Evolutionary conservation across 805 yeast species (phyloP).

Genomic region (Candida ficus): DNA sequence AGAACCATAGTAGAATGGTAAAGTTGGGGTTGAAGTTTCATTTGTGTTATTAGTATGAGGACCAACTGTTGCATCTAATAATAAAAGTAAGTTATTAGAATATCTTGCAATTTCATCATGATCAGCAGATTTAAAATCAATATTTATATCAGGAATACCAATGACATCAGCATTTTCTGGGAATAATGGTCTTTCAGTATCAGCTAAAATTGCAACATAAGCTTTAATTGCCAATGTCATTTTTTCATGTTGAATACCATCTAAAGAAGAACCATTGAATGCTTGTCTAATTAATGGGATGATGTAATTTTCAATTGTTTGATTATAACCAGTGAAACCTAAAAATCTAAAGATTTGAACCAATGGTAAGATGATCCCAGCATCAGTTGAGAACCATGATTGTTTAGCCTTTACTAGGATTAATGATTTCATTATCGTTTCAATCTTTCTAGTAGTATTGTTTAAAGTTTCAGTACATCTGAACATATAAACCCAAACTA

Average conservation of each 20-base stretch:
- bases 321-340: constrained; percentile 75
- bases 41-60: constrained; percentile 26
- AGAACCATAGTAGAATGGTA: constrained; percentile 30
- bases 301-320: constrained; percentile 72
- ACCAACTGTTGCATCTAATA: constrained; percentile 60
- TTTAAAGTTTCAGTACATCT: constrained; percentile 86
- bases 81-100: constrained; percentile 47
- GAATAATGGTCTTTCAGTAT: constrained; percentile 65
- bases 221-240: constrained; percentile 64
- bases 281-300: constrained; percentile 61
- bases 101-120: constrained; percentile 70
- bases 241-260: constrained; percentile 63
- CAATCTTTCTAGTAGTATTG: constrained; percentile 77
- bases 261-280: constrained; percentile 54
- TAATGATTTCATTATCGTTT: constrained; percentile 50
- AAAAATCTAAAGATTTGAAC: constrained; percentile 71
- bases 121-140: constrained; percentile 27
- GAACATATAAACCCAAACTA: constrained; percentile 86
- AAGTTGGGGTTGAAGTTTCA: constrained; percentile 24
- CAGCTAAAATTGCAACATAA: constrained; percentile 66
- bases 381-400: constrained; percentile 70
- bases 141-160: constrained; percentile 28
- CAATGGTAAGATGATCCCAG: constrained; percentile 55
- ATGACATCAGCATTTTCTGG: constrained; percentile 44
- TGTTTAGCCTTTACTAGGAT: constrained; percentile 58